Percentiles rank a stretch among this genome's conserved stretches.
Evolutionary conservation across 169 alveolate species (phyloP).

Genomic region (Cryptosporidium tyzzeri): DNA sequence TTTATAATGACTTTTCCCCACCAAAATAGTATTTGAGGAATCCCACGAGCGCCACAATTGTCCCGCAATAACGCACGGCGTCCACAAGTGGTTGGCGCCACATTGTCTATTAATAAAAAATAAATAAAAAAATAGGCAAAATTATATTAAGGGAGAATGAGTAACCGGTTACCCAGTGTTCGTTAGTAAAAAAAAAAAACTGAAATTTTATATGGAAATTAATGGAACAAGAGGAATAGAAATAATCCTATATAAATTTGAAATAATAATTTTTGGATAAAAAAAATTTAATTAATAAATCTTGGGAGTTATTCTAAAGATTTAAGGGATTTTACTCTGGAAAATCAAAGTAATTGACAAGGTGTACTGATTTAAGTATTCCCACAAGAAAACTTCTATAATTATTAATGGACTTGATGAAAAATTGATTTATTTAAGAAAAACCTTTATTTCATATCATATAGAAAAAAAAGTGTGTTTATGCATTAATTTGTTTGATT

Average conservation of each 20-base stretch:
- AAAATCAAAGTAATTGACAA: not conserved
- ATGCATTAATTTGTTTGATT: not conserved
- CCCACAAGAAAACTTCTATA: not conserved
- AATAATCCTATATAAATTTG: slow-evolving; percentile 2
- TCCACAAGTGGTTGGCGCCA: slow-evolving; percentile 10
- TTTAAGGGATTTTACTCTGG: not conserved
- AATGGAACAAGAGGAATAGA: slow-evolving; percentile 13
- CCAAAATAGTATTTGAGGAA: not conserved
- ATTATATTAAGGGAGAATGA: slow-evolving; percentile 16
- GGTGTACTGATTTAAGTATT: slow-evolving; percentile 1
- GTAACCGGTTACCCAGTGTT: slow-evolving; percentile 40
- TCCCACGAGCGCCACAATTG: not conserved
- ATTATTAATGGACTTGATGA: not conserved
- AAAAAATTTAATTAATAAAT: not conserved
- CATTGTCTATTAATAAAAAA: not conserved
- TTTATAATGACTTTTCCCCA: not conserved
- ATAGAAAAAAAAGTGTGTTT: slow-evolving; percentile 6
- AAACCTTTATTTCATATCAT: not conserved
- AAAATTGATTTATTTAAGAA: not conserved
- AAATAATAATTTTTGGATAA: slow-evolving; percentile 2
- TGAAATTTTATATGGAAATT: not conserved
- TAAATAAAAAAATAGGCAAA: slow-evolving; percentile 1
- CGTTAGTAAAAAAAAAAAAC: slow-evolving; percentile 17
- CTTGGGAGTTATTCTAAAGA: not conserved
- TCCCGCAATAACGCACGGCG: slow-evolving; percentile 19